Percentiles rank a stretch among this genome's conserved stretches.
phyloP scores from a whole-genome alignment of 305 asterid species.

The Fraxinus dipetala region DNA sequence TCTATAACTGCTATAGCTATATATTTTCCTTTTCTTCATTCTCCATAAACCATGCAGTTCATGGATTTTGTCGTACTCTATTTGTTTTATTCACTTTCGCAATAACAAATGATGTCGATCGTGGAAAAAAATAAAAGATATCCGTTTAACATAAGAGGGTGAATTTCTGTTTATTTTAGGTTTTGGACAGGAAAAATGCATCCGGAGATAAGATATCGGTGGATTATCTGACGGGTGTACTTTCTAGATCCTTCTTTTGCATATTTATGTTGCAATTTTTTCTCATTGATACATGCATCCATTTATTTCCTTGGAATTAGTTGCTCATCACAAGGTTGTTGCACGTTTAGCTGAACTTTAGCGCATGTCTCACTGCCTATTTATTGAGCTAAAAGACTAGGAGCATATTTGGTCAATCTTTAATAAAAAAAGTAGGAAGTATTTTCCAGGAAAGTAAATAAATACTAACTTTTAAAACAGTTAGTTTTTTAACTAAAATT shows the following conservation, averaged over 20 bases:
- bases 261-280: neutral
- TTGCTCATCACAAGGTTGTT: neutral
- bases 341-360: neutral
- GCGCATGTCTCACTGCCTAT: neutral
- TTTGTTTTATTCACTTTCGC: neutral
- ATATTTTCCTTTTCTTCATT: neutral
- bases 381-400: neutral
- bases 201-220: conserved; percentile 43
- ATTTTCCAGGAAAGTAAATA: neutral
- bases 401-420: neutral
- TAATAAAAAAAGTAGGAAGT: neutral
- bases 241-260: conserved; percentile 17
- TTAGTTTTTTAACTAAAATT: neutral
- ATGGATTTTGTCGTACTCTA: neutral
- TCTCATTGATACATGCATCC: conserved; percentile 18
- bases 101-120: neutral
- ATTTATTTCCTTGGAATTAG: neutral
- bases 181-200: conserved; percentile 56
- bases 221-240: conserved; percentile 65
- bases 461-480: neutral
- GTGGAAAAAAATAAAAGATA: neutral
- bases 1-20: neutral
- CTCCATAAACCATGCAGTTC: neutral
- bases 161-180: conserved; percentile 38
- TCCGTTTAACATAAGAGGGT: conserved; percentile 5